Evolutionary conservation across 2,329 filamentous ascomycete genomes (phyloP).

Genomic region (Xylaria sp.): DNA sequence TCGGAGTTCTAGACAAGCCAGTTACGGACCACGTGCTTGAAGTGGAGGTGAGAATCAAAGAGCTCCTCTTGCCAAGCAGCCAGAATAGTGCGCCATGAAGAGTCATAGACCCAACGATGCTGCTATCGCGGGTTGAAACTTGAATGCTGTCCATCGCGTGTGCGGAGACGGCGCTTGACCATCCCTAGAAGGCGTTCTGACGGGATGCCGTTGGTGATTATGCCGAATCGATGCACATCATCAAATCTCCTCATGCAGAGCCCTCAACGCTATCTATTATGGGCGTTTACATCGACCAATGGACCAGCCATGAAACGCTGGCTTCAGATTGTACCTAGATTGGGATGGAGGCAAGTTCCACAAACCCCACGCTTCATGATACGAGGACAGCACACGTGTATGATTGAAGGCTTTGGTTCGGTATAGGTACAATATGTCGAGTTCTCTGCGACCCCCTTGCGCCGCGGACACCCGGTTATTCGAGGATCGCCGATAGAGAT

Average conservation of each 20-base stretch:
- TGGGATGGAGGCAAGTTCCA: not conserved
- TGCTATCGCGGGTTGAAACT: not conserved
- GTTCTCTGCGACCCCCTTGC: slow-evolving; percentile 4
- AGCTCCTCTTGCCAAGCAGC: not conserved
- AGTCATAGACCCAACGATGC: not conserved
- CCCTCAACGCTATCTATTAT: not conserved
- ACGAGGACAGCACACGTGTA: not conserved
- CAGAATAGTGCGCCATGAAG: not conserved
- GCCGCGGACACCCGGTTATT: not conserved
- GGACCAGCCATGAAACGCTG: not conserved
- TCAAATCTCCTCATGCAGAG: not conserved
- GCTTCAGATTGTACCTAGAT: not conserved
- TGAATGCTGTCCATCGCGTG: not conserved
- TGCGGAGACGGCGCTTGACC: not conserved
- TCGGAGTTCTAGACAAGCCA: not conserved
- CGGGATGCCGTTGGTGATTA: not conserved
- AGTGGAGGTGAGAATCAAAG: not conserved
- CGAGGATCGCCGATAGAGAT: not conserved
- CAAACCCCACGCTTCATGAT: not conserved
- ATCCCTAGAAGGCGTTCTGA: not conserved
- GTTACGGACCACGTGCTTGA: not conserved
- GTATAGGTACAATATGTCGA: slow-evolving; percentile 1
- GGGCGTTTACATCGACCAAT: not conserved
- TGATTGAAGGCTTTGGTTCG: slow-evolving; percentile 1
- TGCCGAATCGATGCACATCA: not conserved